Conservation (phyloP, 352 stramenopile genomes). For the Phytopythium delawarense region DNA sequence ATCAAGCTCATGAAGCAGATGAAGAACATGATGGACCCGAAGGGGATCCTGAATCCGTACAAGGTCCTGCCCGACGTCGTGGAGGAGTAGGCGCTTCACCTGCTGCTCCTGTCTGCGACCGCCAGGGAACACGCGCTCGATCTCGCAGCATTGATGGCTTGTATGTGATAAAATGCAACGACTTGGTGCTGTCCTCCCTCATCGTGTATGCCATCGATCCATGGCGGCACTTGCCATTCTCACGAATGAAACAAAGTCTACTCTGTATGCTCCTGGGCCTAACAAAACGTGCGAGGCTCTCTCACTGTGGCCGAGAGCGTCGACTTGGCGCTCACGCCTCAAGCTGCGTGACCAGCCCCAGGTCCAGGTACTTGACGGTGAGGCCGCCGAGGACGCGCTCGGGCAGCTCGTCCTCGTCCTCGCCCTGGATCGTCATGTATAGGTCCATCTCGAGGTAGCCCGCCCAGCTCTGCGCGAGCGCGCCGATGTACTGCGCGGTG, state of each 20-base stretch:
- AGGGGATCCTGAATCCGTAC: conserved; percentile 96
- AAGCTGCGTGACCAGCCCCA: conserved; percentile 41
- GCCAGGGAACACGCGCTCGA: not conserved
- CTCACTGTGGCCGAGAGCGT: not conserved
- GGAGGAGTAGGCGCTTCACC: conserved; percentile 9
- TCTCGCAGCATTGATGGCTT: not conserved
- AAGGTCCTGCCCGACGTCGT: conserved; percentile 78
- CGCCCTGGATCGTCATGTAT: conserved; percentile 75
- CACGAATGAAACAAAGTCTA: not conserved
- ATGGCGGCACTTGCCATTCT: not conserved
- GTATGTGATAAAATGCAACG: not conserved
- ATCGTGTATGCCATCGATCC: not conserved
- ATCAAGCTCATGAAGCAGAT: conserved; percentile 92
- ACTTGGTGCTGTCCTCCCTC: not conserved
- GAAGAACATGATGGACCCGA: conserved; percentile 94
- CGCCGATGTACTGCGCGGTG: conserved; percentile 73
- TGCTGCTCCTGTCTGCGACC: not conserved
- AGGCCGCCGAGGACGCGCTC: conserved; percentile 64
- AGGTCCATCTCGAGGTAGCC: conserved; percentile 76
- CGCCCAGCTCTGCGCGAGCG: conserved; percentile 74
- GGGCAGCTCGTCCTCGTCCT: conserved; percentile 62
- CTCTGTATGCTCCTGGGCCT: not conserved
- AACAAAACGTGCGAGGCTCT: not conserved
- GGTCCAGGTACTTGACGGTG: conserved; percentile 56
- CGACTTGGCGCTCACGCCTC: conserved; percentile 9